phyloP scores from a whole-genome alignment of 768 basidiomycete species.

The Floccularia luteovirens region DNA sequence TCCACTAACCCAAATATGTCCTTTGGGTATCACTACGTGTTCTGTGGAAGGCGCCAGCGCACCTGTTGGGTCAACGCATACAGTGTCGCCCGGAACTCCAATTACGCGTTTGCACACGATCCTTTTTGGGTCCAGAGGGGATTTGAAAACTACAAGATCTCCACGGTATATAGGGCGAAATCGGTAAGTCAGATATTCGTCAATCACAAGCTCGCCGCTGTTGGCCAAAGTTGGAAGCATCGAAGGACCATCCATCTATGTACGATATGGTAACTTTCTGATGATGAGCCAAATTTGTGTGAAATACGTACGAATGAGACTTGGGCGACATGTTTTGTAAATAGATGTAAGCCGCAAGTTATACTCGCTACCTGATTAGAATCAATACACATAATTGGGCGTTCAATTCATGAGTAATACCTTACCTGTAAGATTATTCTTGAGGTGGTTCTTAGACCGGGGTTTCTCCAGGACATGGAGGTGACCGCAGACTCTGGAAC shows the following conservation, averaged over 20 bases:
- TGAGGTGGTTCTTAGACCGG: no score
- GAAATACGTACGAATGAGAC: constrained; percentile 36
- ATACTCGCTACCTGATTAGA: constrained; percentile 42
- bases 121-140: constrained; percentile 58
- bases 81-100: constrained; percentile 81
- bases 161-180: constrained; percentile 60
- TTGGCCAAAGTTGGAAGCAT: constrained; percentile 72
- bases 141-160: constrained; percentile 66
- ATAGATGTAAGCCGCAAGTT: constrained; percentile 52
- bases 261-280: constrained; percentile 1
- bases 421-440: no score
- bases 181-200: constrained; percentile 49
- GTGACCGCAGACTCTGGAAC: background rate
- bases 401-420: constrained; percentile 1
- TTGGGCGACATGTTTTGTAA: constrained; percentile 53
- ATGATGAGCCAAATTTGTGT: background rate
- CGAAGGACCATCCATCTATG: constrained; percentile 64
- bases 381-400: constrained; percentile 1
- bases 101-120: constrained; percentile 85
- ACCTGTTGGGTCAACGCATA: constrained; percentile 86
- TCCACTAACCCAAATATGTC: constrained; percentile 86
- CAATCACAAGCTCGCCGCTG: constrained; percentile 54
- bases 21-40: constrained; percentile 74
- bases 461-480: no score
- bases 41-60: constrained; percentile 52